Percentiles rank a stretch among this genome's conserved stretches.
Evolutionary conservation across 805 yeast species (phyloP).

Genomic region (Cyberlindnera meyerae): DNA sequence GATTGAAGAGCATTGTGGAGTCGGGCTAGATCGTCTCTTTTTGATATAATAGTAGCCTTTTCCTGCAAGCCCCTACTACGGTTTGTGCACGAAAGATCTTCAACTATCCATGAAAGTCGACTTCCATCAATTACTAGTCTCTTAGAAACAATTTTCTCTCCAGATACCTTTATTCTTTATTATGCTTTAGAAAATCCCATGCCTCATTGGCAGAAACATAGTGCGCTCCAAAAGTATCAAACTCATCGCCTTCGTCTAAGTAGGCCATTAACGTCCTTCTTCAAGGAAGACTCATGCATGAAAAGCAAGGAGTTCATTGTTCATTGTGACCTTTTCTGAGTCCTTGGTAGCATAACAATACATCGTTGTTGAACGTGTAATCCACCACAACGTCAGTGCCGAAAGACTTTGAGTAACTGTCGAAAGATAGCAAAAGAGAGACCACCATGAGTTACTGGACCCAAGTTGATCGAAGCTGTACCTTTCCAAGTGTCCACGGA

Average conservation of each 20-base stretch:
- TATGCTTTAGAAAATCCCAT: constrained; percentile 30
- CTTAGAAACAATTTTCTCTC: constrained; percentile 42
- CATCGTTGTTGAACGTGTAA: constrained; percentile 41
- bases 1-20: too few relatives aligned
- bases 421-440: constrained; percentile 51
- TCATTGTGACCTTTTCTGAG: constrained; percentile 29
- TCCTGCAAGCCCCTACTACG: too few relatives aligned
- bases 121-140: too few relatives aligned
- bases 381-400: constrained; percentile 53
- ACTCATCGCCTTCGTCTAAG: constrained; percentile 32
- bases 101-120: too few relatives aligned
- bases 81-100: too few relatives aligned
- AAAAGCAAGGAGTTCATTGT: constrained; percentile 34
- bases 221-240: constrained; percentile 28
- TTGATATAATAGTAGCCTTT: too few relatives aligned
- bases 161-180: constrained; percentile 41
- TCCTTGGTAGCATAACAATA: constrained; percentile 33
- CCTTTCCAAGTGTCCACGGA: constrained; percentile 50
- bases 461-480: constrained; percentile 48
- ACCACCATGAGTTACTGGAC: constrained; percentile 39
- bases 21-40: too few relatives aligned
- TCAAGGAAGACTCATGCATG: constrained; percentile 23
- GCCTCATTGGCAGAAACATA: constrained; percentile 33
- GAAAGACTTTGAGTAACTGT: constrained; percentile 33
- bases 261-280: constrained; percentile 35